Conservation (phyloP, 2,329 filamentous ascomycete genomes). For the Pestalotiopsis sp. region DNA sequence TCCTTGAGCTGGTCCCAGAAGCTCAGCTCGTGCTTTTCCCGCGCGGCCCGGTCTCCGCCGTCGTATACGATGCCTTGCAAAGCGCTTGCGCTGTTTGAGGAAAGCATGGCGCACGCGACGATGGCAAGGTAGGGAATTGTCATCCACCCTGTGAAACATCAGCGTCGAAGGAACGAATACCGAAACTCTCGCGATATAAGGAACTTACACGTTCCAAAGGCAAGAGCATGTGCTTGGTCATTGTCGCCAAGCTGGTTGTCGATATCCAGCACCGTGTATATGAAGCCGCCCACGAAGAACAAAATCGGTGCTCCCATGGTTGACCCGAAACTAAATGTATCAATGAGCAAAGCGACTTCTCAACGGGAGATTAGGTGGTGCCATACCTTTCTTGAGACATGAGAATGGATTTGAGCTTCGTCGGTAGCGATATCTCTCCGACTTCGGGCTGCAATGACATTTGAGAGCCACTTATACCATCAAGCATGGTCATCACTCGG, state of each 20-base stretch:
- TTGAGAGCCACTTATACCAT: constrained; percentile 26
- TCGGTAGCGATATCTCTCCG: constrained; percentile 27
- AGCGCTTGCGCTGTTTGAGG: constrained; percentile 30
- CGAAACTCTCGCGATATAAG: too few relatives aligned
- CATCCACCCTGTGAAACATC: constrained; percentile 32
- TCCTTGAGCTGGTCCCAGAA: constrained; percentile 22
- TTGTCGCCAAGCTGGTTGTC: constrained; percentile 30
- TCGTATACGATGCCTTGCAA: constrained; percentile 34
- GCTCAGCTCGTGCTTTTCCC: constrained; percentile 22
- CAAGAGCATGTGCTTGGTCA: constrained; percentile 32
- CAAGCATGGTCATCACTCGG: constrained; percentile 30
- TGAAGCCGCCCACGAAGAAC: constrained; percentile 32
- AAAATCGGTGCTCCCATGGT: constrained; percentile 31
- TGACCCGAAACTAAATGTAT: constrained; percentile 27
- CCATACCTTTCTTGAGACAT: constrained; percentile 31
- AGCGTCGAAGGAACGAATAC: too few relatives aligned
- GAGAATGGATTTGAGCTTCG: constrained; percentile 29
- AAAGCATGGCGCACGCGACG: constrained; percentile 34
- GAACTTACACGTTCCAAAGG: constrained; percentile 35
- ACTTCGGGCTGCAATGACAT: background rate
- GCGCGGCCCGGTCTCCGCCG: constrained; percentile 21
- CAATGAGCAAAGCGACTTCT: background rate
- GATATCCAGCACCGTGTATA: constrained; percentile 32
- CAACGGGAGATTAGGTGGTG: background rate
- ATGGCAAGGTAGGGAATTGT: constrained; percentile 35